Conservation (phyloP, 352 stramenopile genomes). For the Pythium pectinolyticum region DNA sequence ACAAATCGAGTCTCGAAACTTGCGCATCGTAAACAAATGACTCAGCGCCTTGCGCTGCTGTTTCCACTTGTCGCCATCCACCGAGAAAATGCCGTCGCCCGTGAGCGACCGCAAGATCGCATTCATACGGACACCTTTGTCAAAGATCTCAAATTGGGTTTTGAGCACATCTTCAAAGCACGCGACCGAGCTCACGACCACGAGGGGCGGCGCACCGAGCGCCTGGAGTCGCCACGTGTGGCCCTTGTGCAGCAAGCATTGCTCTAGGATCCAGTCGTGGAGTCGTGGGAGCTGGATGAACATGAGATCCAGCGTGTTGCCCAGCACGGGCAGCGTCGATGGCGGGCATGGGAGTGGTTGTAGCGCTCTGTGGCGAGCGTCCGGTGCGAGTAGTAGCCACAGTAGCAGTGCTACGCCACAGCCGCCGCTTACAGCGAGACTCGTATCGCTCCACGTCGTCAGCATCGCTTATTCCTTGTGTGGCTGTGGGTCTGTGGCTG, state of each 20-base stretch:
- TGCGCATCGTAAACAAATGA: constrained; percentile 78
- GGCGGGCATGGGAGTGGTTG: constrained; percentile 30
- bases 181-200: constrained; percentile 39
- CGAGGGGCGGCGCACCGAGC: constrained; percentile 33
- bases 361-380: constrained; percentile 24
- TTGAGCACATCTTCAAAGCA: constrained; percentile 51
- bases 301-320: constrained; percentile 56
- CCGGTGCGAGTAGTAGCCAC: constrained; percentile 5
- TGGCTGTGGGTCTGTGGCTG: background rate
- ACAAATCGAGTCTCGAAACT: constrained; percentile 45
- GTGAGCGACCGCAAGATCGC: constrained; percentile 47
- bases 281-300: constrained; percentile 41
- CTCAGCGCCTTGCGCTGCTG: constrained; percentile 78
- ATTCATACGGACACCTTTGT: constrained; percentile 47
- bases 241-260: constrained; percentile 39
- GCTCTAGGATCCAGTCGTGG: constrained; percentile 49
- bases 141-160: constrained; percentile 67
- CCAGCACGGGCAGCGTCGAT: constrained; percentile 44
- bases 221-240: constrained; percentile 40
- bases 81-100: constrained; percentile 69
- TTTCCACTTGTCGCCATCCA: constrained; percentile 58
- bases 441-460: background rate
- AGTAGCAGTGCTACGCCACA: no score
- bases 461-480: background rate
- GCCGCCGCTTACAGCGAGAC: background rate